These are phyloP conservation scores for Citrus hindsii DNA, from an alignment of 345 rosid species.

Conservation along the genomic window DNA sequence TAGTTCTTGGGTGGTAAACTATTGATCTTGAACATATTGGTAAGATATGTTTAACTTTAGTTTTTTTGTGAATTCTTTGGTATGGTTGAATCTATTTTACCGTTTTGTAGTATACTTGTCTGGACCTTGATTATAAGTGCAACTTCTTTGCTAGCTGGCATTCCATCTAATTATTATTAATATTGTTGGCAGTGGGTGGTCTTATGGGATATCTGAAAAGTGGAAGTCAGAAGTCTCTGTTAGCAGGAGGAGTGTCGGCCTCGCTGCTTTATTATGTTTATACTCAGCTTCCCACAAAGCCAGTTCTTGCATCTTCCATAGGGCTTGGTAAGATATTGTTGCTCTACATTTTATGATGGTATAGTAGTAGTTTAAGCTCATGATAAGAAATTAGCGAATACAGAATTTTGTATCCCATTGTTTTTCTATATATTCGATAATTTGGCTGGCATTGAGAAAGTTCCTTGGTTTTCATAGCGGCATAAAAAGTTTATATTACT, in stretches of 20 bases:
- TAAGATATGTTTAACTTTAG: neutral
- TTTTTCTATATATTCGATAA: neutral
- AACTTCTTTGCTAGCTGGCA: neutral
- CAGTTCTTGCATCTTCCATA: slow-evolving; percentile 67
- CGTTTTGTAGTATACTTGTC: neutral
- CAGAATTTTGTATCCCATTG: neutral
- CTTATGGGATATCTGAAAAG: slow-evolving; percentile 78
- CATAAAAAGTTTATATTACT: neutral
- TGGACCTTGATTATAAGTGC: neutral
- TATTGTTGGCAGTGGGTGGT: slow-evolving; percentile 63
- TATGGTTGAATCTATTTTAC: neutral
- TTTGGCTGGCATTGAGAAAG: neutral
- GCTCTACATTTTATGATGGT: neutral
- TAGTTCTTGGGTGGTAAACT: neutral
- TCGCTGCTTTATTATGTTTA: slow-evolving; percentile 61
- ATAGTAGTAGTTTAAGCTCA: neutral
- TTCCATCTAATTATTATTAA: neutral
- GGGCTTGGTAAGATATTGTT: slow-evolving; percentile 64
- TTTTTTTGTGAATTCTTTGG: neutral
- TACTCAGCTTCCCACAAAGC: slow-evolving; percentile 68
- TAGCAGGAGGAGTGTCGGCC: slow-evolving; percentile 79
- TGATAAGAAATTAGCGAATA: neutral
- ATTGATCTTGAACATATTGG: neutral
- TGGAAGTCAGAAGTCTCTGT: slow-evolving; percentile 82
- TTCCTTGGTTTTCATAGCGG: neutral